A percentile compares a stretch with the other conserved stretches of the same genome.
phyloP scores from a whole-genome alignment of 2,329 filamentous ascomycete species.

The Coniochaeta sp. region DNA sequence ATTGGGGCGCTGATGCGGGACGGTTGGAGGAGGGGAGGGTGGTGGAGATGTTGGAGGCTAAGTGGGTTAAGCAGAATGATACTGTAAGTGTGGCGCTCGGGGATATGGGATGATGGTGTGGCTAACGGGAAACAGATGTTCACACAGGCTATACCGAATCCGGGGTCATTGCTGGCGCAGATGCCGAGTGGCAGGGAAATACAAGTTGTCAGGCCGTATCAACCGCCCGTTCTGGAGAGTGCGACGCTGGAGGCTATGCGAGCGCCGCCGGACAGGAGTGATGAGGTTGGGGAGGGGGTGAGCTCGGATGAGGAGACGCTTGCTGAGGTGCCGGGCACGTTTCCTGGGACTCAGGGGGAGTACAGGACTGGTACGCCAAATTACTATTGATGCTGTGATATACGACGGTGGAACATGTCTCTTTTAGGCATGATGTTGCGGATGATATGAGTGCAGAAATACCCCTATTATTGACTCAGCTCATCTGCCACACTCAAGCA shows the following conservation, averaged over 20 bases:
- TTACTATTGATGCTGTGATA: constrained; percentile 18
- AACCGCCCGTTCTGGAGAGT: constrained; percentile 56
- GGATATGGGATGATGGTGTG: background rate
- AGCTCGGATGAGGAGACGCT: constrained; percentile 38
- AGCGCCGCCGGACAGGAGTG: constrained; percentile 39
- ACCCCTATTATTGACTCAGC: no score
- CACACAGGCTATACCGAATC: constrained; percentile 67
- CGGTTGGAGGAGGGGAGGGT: constrained; percentile 78
- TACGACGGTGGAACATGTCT: no score
- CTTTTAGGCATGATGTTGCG: no score
- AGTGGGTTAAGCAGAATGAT: constrained; percentile 92
- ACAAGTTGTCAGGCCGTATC: constrained; percentile 62
- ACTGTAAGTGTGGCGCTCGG: constrained; percentile 51
- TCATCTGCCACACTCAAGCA: constrained; percentile 6
- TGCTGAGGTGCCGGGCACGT: constrained; percentile 35
- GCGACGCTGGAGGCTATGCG: constrained; percentile 58
- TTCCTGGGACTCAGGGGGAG: constrained; percentile 38
- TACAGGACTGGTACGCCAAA: constrained; percentile 32
- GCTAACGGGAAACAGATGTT: constrained; percentile 52
- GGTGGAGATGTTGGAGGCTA: constrained; percentile 76
- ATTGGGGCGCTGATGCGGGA: constrained; percentile 80
- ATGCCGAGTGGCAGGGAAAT: constrained; percentile 89
- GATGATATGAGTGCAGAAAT: no score
- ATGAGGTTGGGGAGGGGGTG: constrained; percentile 30
- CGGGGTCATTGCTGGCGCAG: constrained; percentile 63